Percentiles rank a stretch among this genome's conserved stretches.
Evolutionary conservation across 2,329 filamentous ascomycete genomes (phyloP).

Genomic region (Monosporascus sp.): DNA sequence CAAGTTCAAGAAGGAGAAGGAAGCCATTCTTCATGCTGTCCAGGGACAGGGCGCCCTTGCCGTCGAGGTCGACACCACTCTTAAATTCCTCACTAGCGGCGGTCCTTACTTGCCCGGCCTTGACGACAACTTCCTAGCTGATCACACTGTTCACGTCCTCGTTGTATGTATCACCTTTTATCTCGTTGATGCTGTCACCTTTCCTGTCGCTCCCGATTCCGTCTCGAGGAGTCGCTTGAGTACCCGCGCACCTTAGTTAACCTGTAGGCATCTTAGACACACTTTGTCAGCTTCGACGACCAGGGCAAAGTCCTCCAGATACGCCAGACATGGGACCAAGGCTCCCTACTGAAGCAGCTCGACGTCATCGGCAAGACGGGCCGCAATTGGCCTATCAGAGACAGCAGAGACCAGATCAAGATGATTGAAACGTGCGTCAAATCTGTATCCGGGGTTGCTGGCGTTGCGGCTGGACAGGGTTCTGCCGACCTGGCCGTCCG

Average conservation of each 20-base stretch:
- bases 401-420: constrained; percentile 76
- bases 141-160: constrained; percentile 71
- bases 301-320: constrained; percentile 79
- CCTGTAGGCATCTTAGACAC: constrained; percentile 51
- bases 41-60: constrained; percentile 67
- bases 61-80: constrained; percentile 72
- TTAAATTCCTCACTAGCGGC: constrained; percentile 78
- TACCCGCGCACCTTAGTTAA: neutral
- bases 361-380: constrained; percentile 88
- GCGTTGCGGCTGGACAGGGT: constrained; percentile 19
- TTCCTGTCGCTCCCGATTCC: neutral
- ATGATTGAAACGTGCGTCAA: constrained; percentile 63
- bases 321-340: constrained; percentile 93
- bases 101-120: constrained; percentile 82
- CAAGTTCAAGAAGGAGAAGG: constrained; percentile 76
- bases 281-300: constrained; percentile 80
- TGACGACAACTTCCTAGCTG: constrained; percentile 90
- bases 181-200: neutral
- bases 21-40: constrained; percentile 69
- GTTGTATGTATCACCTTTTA: constrained; percentile 58
- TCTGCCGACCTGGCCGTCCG: constrained; percentile 36
- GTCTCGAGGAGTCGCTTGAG: neutral
- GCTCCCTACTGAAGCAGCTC: constrained; percentile 83
- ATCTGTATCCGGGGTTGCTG: constrained; percentile 34
- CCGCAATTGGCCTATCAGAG: constrained; percentile 91